Conservation (phyloP, 2,329 filamentous ascomycete species). For the Venturia asperata region DNA sequence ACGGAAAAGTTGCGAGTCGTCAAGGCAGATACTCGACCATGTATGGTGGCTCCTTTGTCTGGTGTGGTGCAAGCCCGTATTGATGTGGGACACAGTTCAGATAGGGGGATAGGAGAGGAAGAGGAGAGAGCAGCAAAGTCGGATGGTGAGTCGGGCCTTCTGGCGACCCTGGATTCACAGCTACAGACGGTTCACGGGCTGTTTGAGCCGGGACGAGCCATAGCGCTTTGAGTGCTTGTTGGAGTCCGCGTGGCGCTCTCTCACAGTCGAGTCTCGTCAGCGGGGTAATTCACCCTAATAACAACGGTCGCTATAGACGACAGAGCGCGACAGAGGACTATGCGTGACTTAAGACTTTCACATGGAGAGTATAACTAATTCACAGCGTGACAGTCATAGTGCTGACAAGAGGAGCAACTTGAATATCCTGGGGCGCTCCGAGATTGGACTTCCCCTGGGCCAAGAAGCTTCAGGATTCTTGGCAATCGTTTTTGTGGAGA, state of each 20-base stretch:
- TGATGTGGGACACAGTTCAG: neutral
- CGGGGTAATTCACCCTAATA: neutral
- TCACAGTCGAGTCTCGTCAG: neutral
- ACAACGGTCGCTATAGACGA: neutral
- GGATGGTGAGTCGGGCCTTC: neutral
- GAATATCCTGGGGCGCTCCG: neutral
- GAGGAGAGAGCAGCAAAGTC: neutral
- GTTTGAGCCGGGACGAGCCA: neutral
- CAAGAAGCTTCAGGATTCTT: neutral
- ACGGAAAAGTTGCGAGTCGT: neutral
- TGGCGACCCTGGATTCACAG: neutral
- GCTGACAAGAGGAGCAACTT: neutral
- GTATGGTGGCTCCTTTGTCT: too few species aligned
- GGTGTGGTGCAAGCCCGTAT: neutral
- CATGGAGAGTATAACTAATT: too few species aligned
- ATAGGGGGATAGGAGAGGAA: neutral
- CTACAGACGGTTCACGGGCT: neutral
- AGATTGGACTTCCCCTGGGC: neutral
- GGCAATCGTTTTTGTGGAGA: neutral
- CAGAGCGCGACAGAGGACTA: neutral
- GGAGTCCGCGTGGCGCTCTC: neutral
- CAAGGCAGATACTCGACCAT: neutral
- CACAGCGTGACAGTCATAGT: too few species aligned
- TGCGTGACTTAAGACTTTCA: too few species aligned
- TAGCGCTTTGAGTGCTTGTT: neutral